Evolutionary conservation across 306 rosid genomes (phyloP), one percentile per base, ranked within the genome.

Genomic region (Luffa aegyptiaca): DNA sequence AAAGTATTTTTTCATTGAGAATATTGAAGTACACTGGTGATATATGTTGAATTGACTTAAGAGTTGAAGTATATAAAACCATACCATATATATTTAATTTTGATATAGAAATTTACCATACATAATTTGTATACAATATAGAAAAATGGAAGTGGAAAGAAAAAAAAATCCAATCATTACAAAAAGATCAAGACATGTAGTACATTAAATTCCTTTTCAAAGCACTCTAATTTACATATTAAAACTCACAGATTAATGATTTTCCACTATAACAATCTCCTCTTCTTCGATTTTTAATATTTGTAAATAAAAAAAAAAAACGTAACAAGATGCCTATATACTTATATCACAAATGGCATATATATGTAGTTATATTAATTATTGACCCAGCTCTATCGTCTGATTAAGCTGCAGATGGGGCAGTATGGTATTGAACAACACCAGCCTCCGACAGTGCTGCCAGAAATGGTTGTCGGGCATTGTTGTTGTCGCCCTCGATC

Each of bases 351-450:
- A 58, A 7, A 10, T 20, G 3, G 3, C 5, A 59, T 21, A 58
- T 59, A 21, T 8, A n/a, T 58, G 10, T 58, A 58, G 3, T 6
- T n/a, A 18, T 21, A 21, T 20, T 0, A 1, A 26, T 21, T 4
- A 16, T 8, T 8, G 5, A 5, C 18, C 7, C 3, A 5, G 33
- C 0, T 10, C 37, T 3, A 2, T 1, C 11, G 0, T 59, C 1
- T 12, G 16, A 35, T 58, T 83, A 83, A 63, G 86, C 86, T 17
- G 86, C 86, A 2, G 86, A 83, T 7, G 86, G 86, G 8, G 86
- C 86, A 6, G 57, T 51, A 21, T 73, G 76, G 45, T 16, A 80
- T 2, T 36, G 76, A 44, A 83, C 84, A 3, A 14, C 81, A 0
- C 75, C 79, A 7, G 83, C 79, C 36, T 68, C 79, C 20, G 78